Base-by-base conservation (phyloP, 495 filamentous ascomycete genomes). In the Bacidia rubella region DNA sequence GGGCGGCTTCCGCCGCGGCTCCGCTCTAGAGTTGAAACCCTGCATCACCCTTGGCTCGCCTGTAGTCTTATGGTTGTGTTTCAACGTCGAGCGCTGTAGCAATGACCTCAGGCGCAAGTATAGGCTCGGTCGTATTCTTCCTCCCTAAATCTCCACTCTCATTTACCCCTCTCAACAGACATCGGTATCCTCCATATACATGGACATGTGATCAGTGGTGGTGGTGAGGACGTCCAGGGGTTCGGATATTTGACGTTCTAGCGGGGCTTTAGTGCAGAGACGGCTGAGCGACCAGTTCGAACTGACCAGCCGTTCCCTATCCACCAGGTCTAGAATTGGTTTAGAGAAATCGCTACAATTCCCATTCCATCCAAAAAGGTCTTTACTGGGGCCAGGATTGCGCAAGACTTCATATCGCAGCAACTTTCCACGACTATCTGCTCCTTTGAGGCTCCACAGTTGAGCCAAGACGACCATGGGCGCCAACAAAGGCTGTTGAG, bases 401-500 rank as follows among this genome's bases (percentile, higher is more conserved):
- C 47, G 47, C 47, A 50, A 50, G 47, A 50, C 19, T n/a, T 25
- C 29, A 19, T 39, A 44, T 44, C 41, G 41, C 41, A 17, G 11
- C 5, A 2, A 35, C 47, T 38, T 26, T 5, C 26, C 38, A 23
- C 25, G 27, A 24, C 20, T 15, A 50, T 23, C 29, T 38, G 25
- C 32, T 26, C 47, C 15, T 35, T 19, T 38, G 15, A 17, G 47
- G 32, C 47, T 35, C 47, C 47, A 50, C 29, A 25, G 26, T 26
- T n/a, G 10, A 35, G 22, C 32, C 25, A 50, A 12, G n/a, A 24
- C 3, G 17, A 50, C 38, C 3, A 44, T 52, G 49, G 49, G 49
- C 48, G 48, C 48, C 32, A 50, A 47, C 44, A 47, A 47, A 47
- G 44, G 21, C 25, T 25, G 32, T 20, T 50, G 32, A 50, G 47